Evolutionary conservation across 192 early-diverging fungal genomes (phyloP).

Genomic region (Linnemannia elongata): DNA sequence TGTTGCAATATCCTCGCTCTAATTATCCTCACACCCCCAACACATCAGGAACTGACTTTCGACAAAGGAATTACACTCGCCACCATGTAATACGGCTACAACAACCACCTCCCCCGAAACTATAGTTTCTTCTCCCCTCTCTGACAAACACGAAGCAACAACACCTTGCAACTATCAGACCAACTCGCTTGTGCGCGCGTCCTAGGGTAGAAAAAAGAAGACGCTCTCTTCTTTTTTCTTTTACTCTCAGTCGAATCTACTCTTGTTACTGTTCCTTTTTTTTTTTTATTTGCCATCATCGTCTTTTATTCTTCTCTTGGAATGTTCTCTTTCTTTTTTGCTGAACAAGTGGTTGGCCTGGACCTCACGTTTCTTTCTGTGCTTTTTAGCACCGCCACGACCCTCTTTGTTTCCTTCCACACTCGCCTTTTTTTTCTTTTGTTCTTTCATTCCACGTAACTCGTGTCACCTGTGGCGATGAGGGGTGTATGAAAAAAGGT

Average conservation of each 20-base stretch:
- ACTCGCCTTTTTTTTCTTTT: neutral
- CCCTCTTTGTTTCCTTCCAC: too few relatives aligned
- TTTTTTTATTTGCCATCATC: neutral
- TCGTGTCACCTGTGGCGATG: slow-evolving; percentile 13
- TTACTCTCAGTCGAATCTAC: neutral
- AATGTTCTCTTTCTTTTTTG: neutral
- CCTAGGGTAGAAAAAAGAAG: too few relatives aligned
- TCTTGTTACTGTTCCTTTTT: neutral
- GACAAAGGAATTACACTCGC: neutral
- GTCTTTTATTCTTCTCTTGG: neutral
- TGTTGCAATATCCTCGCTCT: too few relatives aligned
- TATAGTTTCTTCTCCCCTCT: neutral
- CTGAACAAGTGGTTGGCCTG: too few relatives aligned
- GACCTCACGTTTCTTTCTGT: neutral
- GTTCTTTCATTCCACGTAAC: neutral
- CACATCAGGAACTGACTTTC: too few relatives aligned
- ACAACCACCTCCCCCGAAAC: neutral
- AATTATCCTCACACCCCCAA: too few relatives aligned
- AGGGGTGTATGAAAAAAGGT: neutral
- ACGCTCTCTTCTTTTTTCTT: too few relatives aligned
- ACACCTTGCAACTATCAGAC: too few relatives aligned
- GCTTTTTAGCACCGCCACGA: neutral
- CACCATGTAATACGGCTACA: neutral
- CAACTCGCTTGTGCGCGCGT: too few relatives aligned
- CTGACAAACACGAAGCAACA: too few relatives aligned